Evolutionary conservation across 192 early-diverging fungal genomes (phyloP).

Genomic region (Cetraspora pellucida): DNA sequence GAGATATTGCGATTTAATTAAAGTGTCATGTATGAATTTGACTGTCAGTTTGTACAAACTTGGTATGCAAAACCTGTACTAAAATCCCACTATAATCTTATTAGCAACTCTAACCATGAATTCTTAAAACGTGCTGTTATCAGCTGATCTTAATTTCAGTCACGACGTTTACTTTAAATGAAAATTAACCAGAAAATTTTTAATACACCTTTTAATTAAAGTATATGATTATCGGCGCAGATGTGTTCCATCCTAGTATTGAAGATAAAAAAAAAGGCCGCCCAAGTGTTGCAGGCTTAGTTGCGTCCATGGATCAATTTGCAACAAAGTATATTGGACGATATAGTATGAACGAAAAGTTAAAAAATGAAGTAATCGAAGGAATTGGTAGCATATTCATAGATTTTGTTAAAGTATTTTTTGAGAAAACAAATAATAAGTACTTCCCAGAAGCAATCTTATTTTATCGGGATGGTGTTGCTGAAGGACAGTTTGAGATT

Average conservation of each 20-base stretch:
- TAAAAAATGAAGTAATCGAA: slow-evolving; percentile 59
- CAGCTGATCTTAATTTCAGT: too few relatives aligned
- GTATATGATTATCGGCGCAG: not conserved
- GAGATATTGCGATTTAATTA: too few relatives aligned
- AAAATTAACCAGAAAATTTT: not conserved
- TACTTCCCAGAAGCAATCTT: slow-evolving; percentile 71
- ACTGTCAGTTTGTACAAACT: too few relatives aligned
- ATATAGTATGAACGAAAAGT: slow-evolving; percentile 36
- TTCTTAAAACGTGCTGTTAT: too few relatives aligned
- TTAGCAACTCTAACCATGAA: too few relatives aligned
- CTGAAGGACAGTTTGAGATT: slow-evolving; percentile 65
- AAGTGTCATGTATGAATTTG: too few relatives aligned
- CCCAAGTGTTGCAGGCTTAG: not conserved
- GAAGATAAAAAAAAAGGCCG: not conserved
- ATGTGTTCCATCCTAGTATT: not conserved
- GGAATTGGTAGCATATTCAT: slow-evolving; percentile 64
- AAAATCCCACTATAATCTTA: too few relatives aligned
- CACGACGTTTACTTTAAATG: too few relatives aligned
- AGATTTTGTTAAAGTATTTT: slow-evolving; percentile 50
- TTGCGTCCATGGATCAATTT: slow-evolving; percentile 55
- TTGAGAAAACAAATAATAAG: slow-evolving; percentile 42
- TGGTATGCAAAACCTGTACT: too few relatives aligned
- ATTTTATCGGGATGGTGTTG: slow-evolving; percentile 85
- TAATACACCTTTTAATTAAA: not conserved
- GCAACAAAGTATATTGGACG: slow-evolving; percentile 59